Base-by-base conservation (phyloP, 2,329 filamentous ascomycete species). In the Trichoderma sp. region DNA sequence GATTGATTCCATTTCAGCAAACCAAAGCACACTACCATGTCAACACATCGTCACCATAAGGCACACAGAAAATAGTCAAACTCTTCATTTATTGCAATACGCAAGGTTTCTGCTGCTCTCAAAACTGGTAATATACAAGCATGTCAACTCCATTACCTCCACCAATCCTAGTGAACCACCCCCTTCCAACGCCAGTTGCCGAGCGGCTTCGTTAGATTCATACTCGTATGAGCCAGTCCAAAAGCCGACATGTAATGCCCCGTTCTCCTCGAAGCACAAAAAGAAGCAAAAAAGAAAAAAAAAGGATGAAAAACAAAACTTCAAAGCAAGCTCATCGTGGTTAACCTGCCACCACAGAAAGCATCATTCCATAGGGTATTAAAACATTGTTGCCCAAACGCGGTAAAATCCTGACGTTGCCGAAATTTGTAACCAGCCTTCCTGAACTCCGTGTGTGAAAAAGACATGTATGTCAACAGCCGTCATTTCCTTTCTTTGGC, bases 341-440 rank as follows among this genome's bases (percentile, higher is more conserved):
- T 60, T 64, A 74, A 38, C 60, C 77, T 77, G 76, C 74, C 73
- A 74, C 76, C 75, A 73, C 79, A 82, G 77, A 72, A 80, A 75
- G 45, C 72, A 71, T 76, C 75, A 80, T 78, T 77, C 81, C 78
- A 76, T 75, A 79, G 81, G 81, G 81, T 83, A 83, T 83, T 81
- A 81, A 76, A 67, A 76, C 76, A 77, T 75, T 75, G 72, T 67
- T 80, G 77, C 77, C 80, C 78, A 79, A 79, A 67, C 67, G 71
- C 53, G 29, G 50, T 76, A 64, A 64, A 38, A 35, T 56, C 60
- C 45, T 38, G 24, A 31, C 56, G 71, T 68, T 75, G 75, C 76
- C 76, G 60, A 67, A 64, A 73, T 53, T 21, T 73, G 60, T 56
- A 72, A 75, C 21, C 69, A 62, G 18, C 41, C 71, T 45, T 56